These are phyloP conservation scores for Podaxis sp. DNA, from an alignment of 768 basidiomycete genomes.

Conservation along the genomic window DNA sequence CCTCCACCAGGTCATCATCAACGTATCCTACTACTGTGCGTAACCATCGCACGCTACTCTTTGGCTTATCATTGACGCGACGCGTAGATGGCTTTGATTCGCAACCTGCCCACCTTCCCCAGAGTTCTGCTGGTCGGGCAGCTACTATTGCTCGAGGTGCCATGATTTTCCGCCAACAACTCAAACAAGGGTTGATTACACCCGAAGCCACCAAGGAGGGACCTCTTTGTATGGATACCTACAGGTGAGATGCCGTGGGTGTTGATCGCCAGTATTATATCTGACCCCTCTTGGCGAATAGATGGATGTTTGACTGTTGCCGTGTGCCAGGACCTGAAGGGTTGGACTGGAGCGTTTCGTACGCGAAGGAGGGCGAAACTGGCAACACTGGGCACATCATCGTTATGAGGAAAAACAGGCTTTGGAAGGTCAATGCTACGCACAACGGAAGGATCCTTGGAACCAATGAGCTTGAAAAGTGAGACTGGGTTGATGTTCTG, in stretches of 20 bases:
- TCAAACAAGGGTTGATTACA: constrained; percentile 62
- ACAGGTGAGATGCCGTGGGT: constrained; percentile 45
- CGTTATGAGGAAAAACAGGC: constrained; percentile 79
- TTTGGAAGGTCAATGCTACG: constrained; percentile 76
- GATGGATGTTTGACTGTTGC: constrained; percentile 93
- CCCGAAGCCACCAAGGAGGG: constrained; percentile 69
- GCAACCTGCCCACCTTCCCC: constrained; percentile 52
- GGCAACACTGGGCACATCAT: constrained; percentile 78
- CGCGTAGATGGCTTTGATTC: constrained; percentile 74
- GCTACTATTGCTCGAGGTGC: constrained; percentile 68
- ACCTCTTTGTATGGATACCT: constrained; percentile 85
- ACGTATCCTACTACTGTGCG: constrained; percentile 94
- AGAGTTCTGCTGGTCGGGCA: constrained; percentile 62
- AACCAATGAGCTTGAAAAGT: constrained; percentile 66
- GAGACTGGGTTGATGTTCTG: constrained; percentile 16
- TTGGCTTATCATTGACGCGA: constrained; percentile 10
- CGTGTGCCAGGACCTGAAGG: constrained; percentile 74
- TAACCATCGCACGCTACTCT: neutral
- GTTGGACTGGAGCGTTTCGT: constrained; percentile 73
- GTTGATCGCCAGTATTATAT: neutral
- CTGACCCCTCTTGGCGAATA: constrained; percentile 23
- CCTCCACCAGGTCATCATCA: constrained; percentile 62
- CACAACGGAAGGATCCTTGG: constrained; percentile 56
- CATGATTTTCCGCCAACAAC: constrained; percentile 69
- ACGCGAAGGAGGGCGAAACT: constrained; percentile 53